Percentiles rank a stretch among this genome's conserved stretches.
Conservation (phyloP, 768 basidiomycete species). For the Suillus variegatus region DNA sequence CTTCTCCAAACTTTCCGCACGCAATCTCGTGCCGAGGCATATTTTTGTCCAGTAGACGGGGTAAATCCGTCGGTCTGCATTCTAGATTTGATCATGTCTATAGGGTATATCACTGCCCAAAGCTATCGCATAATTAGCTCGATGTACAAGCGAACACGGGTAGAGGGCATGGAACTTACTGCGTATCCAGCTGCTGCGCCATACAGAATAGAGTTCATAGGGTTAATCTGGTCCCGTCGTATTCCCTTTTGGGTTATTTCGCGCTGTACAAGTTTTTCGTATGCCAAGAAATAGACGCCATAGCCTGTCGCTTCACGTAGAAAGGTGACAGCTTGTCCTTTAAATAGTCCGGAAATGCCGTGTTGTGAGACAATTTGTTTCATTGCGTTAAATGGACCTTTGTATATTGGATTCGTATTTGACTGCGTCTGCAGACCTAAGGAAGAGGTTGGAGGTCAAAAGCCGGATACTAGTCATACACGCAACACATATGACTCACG, state of each 20-base stretch:
- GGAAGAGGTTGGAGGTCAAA: background rate
- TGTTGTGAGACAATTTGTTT: conserved; percentile 75
- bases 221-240: conserved; percentile 72
- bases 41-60: conserved; percentile 74
- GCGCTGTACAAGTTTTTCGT: conserved; percentile 88
- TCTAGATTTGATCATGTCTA: conserved; percentile 95
- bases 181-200: conserved; percentile 94
- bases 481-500: conserved; percentile 51
- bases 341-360: conserved; percentile 86
- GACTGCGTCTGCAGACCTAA: conserved; percentile 91
- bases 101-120: conserved; percentile 93
- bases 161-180: conserved; percentile 43
- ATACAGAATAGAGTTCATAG: conserved; percentile 78
- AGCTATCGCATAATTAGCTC: conserved; percentile 45
- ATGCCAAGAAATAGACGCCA: conserved; percentile 87
- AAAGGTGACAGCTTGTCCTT: conserved; percentile 90
- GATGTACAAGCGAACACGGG: conserved; percentile 4
- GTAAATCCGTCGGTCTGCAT: conserved; percentile 94
- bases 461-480: background rate
- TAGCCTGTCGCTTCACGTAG: conserved; percentile 82
- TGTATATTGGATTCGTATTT: conserved; percentile 70
- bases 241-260: conserved; percentile 78
- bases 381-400: conserved; percentile 86
- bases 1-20: conserved; percentile 79
- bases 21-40: conserved; percentile 80